Conservation (phyloP, 768 basidiomycete species). For the Hortiboletus flavorubellus region DNA sequence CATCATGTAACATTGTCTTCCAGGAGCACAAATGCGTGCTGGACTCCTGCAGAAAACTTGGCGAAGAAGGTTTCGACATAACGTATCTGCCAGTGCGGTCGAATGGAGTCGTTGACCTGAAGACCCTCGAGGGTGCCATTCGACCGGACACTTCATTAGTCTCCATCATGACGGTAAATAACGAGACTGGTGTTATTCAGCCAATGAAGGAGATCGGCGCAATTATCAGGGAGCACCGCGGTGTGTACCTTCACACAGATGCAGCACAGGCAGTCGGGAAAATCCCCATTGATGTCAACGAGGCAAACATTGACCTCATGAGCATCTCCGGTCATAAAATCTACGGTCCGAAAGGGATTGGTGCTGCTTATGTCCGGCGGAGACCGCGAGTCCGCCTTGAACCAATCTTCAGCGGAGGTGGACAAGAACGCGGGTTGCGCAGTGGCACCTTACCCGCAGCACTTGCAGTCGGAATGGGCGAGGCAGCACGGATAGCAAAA, state of each 20-base stretch:
- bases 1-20: conserved; percentile 5
- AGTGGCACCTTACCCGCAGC: conserved; percentile 92
- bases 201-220: conserved; percentile 94
- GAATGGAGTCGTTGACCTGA: conserved; percentile 79
- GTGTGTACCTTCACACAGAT: conserved; percentile 95
- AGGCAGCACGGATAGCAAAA: conserved; percentile 89
- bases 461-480: conserved; percentile 89
- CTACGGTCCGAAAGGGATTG: conserved; percentile 96
- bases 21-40: conserved; percentile 99
- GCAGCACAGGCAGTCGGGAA: conserved; percentile 95
- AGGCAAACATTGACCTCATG: conserved; percentile 92
- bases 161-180: conserved; percentile 98
- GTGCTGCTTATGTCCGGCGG: conserved; percentile 90
- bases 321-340: conserved; percentile 97
- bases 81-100: conserved; percentile 94
- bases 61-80: conserved; percentile 95
- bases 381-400: conserved; percentile 91
- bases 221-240: conserved; percentile 80
- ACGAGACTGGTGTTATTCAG: conserved; percentile 98
- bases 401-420: conserved; percentile 93
- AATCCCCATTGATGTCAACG: conserved; percentile 89
- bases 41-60: conserved; percentile 93
- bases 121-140: conserved; percentile 80
- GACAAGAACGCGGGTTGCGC: conserved; percentile 92
- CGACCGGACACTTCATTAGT: conserved; percentile 92